These are phyloP conservation scores for Pseudopithomyces chartarum DNA, from an alignment of 2,329 filamentous ascomycete genomes.

Conservation along the genomic window DNA sequence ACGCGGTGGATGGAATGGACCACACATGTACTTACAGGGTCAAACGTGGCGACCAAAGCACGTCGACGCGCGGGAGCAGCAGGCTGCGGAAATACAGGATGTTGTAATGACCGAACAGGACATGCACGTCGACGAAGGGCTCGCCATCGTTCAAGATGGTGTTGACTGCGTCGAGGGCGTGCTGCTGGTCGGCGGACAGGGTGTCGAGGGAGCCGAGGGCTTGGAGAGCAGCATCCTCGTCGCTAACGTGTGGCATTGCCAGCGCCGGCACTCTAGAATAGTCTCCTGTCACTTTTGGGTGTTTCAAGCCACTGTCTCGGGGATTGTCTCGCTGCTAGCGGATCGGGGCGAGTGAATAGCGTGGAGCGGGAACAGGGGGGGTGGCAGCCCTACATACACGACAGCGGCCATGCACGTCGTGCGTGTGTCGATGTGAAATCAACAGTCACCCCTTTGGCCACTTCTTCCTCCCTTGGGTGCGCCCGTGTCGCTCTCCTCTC, in stretches of 20 bases:
- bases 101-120: slow-evolving; percentile 49
- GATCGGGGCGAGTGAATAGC: slow-evolving; percentile 10
- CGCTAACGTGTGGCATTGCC: slow-evolving; percentile 39
- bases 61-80: slow-evolving; percentile 47
- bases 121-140: slow-evolving; percentile 49
- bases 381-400: slow-evolving; percentile 5
- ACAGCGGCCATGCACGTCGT: slow-evolving; percentile 4
- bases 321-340: background rate
- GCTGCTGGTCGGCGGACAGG: slow-evolving; percentile 40
- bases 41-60: slow-evolving; percentile 50
- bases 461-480: slow-evolving; percentile 29
- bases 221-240: slow-evolving; percentile 47
- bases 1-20: background rate
- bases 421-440: slow-evolving; percentile 17
- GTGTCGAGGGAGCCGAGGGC: slow-evolving; percentile 44
- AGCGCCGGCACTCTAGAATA: slow-evolving; percentile 8
- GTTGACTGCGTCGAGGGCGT: slow-evolving; percentile 41
- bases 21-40: slow-evolving; percentile 46
- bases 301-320: slow-evolving; percentile 1
- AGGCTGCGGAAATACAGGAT: slow-evolving; percentile 50
- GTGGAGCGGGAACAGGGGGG: slow-evolving; percentile 4
- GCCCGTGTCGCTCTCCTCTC: slow-evolving; percentile 14
- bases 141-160: slow-evolving; percentile 44
- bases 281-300: too few relatives aligned
- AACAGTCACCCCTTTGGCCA: slow-evolving; percentile 19